Percentiles rank a stretch among this genome's conserved stretches.
These are phyloP conservation scores for Lactifluus rugatus DNA, from an alignment of 768 basidiomycete genomes.

Conservation along the genomic window DNA sequence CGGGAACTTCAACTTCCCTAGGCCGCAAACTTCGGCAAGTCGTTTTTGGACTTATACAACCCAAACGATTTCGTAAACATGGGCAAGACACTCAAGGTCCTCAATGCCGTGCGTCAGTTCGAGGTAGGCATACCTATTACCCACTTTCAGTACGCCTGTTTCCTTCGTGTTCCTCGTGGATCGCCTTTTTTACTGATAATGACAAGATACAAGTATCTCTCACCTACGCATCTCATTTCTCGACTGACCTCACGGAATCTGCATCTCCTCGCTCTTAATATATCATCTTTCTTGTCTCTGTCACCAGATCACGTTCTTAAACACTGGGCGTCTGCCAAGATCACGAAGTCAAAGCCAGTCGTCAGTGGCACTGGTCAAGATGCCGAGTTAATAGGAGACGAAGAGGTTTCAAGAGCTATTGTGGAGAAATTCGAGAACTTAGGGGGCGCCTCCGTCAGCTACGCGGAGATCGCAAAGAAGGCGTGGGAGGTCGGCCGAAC, in stretches of 20 bases:
- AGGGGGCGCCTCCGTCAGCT: constrained; percentile 72
- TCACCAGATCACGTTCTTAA: constrained; percentile 81
- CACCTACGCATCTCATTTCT: constrained; percentile 70
- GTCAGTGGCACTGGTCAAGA: constrained; percentile 44
- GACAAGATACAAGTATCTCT: constrained; percentile 67
- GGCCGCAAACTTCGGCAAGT: constrained; percentile 96
- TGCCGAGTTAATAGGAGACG: constrained; percentile 56
- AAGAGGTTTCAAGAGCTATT: constrained; percentile 69
- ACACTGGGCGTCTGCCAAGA: constrained; percentile 95
- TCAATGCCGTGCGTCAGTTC: constrained; percentile 86
- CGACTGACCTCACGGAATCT: constrained; percentile 80
- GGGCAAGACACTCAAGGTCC: constrained; percentile 86
- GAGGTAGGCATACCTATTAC: constrained; percentile 93
- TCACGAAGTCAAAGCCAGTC: constrained; percentile 57
- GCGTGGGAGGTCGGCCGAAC: constrained; percentile 86
- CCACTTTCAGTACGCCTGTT: constrained; percentile 64
- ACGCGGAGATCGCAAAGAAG: constrained; percentile 87
- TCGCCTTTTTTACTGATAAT: neutral
- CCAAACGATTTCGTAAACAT: constrained; percentile 87
- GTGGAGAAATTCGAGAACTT: constrained; percentile 85
- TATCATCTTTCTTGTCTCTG: constrained; percentile 74
- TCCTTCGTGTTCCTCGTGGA: neutral
- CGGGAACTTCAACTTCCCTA: constrained; percentile 25
- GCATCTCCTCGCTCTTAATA: constrained; percentile 85
- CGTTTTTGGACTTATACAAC: constrained; percentile 88